Conservation (phyloP, 108 stramenopile genomes). For the Skeletonema marinoi region DNA sequence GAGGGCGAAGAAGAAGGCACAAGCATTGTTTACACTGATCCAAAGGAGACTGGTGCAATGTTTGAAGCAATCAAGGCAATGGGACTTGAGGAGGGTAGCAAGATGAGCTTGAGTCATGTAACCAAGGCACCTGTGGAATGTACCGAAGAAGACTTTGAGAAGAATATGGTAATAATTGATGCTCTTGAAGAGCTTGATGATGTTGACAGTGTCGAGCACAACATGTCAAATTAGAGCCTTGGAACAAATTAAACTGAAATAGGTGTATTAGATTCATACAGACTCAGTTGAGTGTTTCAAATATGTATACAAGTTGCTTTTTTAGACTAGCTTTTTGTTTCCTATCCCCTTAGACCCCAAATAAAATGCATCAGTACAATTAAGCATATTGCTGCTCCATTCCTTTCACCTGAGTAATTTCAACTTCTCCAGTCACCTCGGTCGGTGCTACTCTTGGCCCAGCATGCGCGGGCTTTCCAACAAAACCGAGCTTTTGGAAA, state of each 20-base stretch:
- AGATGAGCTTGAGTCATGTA: constrained; percentile 73
- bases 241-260: not conserved
- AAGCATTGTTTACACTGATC: constrained; percentile 76
- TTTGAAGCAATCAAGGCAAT: constrained; percentile 67
- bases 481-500: constrained; percentile 90
- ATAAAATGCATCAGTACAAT: not conserved
- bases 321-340: not conserved
- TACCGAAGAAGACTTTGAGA: constrained; percentile 92
- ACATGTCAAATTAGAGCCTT: constrained; percentile 88
- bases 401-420: constrained; percentile 68
- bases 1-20: constrained; percentile 72
- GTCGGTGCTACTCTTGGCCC: constrained; percentile 81
- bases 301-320: not conserved
- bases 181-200: constrained; percentile 94
- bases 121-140: constrained; percentile 89
- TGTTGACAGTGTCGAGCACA: constrained; percentile 96
- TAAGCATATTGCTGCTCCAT: constrained; percentile 41
- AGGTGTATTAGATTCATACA: not conserved
- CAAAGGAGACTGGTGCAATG: constrained; percentile 77
- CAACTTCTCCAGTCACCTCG: constrained; percentile 67
- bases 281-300: not conserved
- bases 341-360: not conserved
- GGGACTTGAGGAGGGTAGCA: constrained; percentile 58
- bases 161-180: constrained; percentile 93
- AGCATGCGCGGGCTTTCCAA: constrained; percentile 90